Evolutionary conservation across 2,329 filamentous ascomycete species (phyloP), one percentile per base, ranked within the genome.

Genomic region (Nectriaceae sp.): DNA sequence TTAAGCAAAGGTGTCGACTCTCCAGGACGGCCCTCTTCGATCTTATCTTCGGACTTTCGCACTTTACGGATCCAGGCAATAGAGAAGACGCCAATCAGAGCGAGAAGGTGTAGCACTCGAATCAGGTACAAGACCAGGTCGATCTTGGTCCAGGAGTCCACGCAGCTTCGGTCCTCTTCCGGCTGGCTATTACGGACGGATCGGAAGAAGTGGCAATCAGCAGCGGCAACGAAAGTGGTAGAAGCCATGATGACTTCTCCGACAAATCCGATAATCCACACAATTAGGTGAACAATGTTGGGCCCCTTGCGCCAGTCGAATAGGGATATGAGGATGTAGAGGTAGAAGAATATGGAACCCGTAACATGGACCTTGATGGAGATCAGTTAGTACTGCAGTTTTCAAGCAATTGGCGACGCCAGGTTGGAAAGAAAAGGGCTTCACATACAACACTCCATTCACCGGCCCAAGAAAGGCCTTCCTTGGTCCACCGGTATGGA

Each of bases 281-380:
- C 85, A 40, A 87, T 71, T 47, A 93, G 80, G 70, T 97, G 91
- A 44, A 89, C 85, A 40, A 85, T 75, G 42, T 87, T 92, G 1
- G 94, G 94, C 11, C 89, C 89, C 26, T 90, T 85, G 53, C 83
- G 84, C 64, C 88, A 88, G 68, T 97, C 92, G 62, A 96, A 78
- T 48, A 97, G 80, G 22, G 91, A 91, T 63, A 97, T 87, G 57
- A 95, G 79, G 57, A 96, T 81, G 58, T 96, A 85, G 42, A 89
- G 80, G 73, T 95, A 94, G 55, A 94, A 84, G 75, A 96, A 96
- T 57, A 91, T 88, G 38, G 89, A 87, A 46, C 87, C 90, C 47
- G 90, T 82, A 54, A 95, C 77, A 69, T 95, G 96, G 64, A 96
- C 87, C 91, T 96, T 62, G 47, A 13, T 52, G 47, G 53, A 53